These are phyloP conservation scores for Neospora caninum DNA, from an alignment of 169 alveolate genomes.

Conservation along the genomic window DNA sequence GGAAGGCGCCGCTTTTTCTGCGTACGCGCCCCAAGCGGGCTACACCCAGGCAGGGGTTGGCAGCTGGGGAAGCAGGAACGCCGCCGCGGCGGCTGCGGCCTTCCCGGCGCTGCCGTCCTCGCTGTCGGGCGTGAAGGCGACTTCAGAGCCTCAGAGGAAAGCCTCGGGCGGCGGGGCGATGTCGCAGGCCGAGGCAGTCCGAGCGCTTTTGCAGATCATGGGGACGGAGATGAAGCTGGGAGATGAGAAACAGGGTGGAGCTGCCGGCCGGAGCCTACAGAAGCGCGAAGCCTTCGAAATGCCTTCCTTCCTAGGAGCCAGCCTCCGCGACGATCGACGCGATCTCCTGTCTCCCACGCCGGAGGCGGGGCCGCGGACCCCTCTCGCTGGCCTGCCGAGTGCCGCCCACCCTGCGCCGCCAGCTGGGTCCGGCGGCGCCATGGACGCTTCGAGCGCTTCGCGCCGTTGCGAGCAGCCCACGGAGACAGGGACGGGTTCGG, in stretches of 20 bases:
- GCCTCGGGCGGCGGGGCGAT: background rate
- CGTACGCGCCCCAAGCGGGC: too few species aligned
- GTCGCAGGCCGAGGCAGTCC: background rate
- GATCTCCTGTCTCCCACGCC: too few species aligned
- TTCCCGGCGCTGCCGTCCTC: background rate
- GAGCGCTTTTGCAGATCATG: background rate
- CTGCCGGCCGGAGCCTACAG: background rate
- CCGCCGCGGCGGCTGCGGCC: background rate
- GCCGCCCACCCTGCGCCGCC: too few species aligned
- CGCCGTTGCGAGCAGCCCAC: too few species aligned
- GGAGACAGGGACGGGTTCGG: too few species aligned
- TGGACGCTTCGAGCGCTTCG: too few species aligned
- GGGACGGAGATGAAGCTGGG: background rate
- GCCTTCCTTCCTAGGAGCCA: background rate
- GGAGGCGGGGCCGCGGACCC: too few species aligned
- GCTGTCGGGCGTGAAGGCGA: background rate
- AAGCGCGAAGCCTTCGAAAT: background rate
- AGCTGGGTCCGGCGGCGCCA: too few species aligned
- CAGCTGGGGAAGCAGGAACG: background rate
- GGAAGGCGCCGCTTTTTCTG: too few species aligned
- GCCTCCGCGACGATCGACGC: background rate
- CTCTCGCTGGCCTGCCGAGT: too few species aligned
- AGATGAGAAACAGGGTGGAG: background rate
- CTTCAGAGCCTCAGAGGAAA: background rate
- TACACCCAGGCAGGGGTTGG: background rate